phyloP scores from a whole-genome alignment of 169 alveolate species.

The Eimeria tenella region DNA sequence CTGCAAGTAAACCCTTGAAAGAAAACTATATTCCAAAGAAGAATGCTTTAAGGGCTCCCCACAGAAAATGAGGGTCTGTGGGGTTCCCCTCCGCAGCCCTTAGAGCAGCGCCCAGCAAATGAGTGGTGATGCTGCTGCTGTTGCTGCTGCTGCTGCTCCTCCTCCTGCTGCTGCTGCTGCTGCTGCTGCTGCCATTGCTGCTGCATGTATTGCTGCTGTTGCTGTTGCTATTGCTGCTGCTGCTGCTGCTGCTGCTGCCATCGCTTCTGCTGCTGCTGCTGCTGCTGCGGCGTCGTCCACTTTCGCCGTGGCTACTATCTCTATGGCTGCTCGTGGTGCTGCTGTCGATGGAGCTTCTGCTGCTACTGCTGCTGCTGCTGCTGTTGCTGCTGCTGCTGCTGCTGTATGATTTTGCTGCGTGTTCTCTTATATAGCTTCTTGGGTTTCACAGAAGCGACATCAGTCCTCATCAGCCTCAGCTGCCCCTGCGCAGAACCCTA shows the following conservation, averaged over 20 bases:
- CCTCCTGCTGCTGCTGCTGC: not conserved
- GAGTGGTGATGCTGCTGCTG: not conserved
- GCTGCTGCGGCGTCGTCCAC: constrained; percentile 4
- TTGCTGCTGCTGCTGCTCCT: constrained; percentile 35
- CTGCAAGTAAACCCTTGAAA: not conserved
- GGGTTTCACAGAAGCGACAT: not conserved
- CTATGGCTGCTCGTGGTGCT: not conserved
- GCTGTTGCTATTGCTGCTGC: not conserved
- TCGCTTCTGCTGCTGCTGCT: not conserved
- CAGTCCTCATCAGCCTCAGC: constrained; percentile 42
- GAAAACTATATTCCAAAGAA: not conserved
- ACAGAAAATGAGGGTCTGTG: not conserved
- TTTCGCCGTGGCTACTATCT: not conserved
- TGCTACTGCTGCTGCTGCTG: not conserved
- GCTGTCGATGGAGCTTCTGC: not conserved
- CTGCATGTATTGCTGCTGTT: not conserved
- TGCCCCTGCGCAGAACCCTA: constrained; percentile 6
- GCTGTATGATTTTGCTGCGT: not conserved
- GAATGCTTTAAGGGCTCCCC: not conserved
- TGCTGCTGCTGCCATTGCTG: constrained; percentile 28
- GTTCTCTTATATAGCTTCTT: not conserved
- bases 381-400: constrained; percentile 1
- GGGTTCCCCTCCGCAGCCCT: not conserved
- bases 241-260: not conserved
- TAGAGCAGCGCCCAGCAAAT: not conserved